Base-by-base conservation (phyloP, 2,329 filamentous ascomycete species). In the Neoarthrinium moseri region DNA sequence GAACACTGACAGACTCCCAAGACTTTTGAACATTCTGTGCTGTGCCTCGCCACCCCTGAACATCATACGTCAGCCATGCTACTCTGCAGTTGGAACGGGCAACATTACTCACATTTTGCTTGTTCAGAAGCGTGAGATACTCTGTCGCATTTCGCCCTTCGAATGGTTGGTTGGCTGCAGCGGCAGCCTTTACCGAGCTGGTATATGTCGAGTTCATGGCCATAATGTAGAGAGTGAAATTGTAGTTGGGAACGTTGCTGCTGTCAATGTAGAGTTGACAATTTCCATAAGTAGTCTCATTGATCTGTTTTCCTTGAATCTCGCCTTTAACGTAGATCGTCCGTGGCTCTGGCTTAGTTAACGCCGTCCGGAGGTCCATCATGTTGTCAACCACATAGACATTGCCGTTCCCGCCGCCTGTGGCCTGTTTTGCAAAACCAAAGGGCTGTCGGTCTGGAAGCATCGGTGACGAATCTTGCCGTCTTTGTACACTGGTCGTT, bases 171-270 rank as follows among this genome's bases (percentile, higher is more conserved):
- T 45, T 35, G 4, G 48, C 42, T 2, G 45, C 37, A 3, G 36
- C 37, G 5, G 53, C 52, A 17, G 32, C 47, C 40, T 49, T 48
- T 5, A 56, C 52, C 13, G 46, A 34, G 13, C 49, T 45, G 12
- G 50, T 56, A 38, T 56, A 56, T 13, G 53, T 54, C 2, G 43
- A 27, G 32, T 56, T 56, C 12, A 48, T 23, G 18, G 53, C 40
- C 50, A 53, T 51, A 12, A 54, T 20, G 29, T 56, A 56, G 3
- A 54, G 49, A 23, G 52, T 54, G 36, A 53, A 54, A 40, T 56
- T 54, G 45, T 32, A 56, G 0, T 22, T 22, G 7, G 30, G 40
- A 4, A 51, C 49, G 23, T 18, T 47, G 39, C 50, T 53, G 4
- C 45, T 47, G 32, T 54, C 48, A 26, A 56, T 53, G 37, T 56